A percentile compares a stretch with the other conserved stretches of the same genome.
Evolutionary conservation across 2,329 filamentous ascomycete genomes (phyloP).

Genomic region (Fusarium setosum): DNA sequence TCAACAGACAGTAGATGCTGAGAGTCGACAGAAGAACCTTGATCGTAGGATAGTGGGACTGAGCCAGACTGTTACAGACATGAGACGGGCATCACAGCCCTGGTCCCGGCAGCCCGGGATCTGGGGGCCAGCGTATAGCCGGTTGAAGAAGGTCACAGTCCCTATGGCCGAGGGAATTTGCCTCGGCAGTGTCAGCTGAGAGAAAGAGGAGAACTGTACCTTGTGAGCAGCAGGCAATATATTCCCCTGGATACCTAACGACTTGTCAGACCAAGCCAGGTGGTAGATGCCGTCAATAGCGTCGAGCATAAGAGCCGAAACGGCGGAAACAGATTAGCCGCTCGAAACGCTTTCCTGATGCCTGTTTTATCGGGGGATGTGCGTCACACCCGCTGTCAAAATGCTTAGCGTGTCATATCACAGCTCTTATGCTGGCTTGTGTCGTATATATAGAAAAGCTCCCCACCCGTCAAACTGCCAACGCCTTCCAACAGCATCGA

Average conservation of each 20-base stretch:
- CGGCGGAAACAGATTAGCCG: background rate
- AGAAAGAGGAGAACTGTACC: background rate
- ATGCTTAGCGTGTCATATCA: no score
- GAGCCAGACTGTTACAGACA: conserved; percentile 12
- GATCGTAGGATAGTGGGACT: background rate
- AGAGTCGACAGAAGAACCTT: no score
- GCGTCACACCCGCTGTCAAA: no score
- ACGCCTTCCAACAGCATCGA: background rate
- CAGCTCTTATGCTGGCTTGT: background rate
- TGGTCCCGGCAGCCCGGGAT: background rate
- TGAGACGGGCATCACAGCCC: background rate
- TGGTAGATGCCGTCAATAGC: background rate
- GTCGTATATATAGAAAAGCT: background rate
- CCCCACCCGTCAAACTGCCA: background rate
- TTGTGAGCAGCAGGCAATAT: no score
- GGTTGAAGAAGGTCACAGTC: no score
- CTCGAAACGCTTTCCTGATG: background rate
- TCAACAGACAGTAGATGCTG: background rate
- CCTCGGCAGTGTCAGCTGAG: no score
- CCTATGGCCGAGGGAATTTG: no score
- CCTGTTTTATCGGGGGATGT: no score
- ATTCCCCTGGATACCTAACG: background rate
- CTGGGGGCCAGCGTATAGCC: background rate
- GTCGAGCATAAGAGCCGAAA: background rate
- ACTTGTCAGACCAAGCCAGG: background rate